Evolutionary conservation across 106 monocot genomes (phyloP).

Genomic region (Dendrobium huoshanense): DNA sequence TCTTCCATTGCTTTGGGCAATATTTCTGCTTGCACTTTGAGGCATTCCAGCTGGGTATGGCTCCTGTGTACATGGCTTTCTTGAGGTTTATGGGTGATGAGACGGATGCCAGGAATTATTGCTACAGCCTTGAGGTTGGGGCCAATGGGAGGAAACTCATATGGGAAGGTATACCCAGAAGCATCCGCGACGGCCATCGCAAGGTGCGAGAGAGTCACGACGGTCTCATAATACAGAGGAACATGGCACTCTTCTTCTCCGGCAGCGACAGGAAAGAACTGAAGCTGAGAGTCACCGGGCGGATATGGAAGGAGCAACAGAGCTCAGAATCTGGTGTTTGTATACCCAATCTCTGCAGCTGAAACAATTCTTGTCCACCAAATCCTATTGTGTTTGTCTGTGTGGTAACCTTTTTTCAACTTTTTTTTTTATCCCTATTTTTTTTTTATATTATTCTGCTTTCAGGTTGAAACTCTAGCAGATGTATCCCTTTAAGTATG

Average conservation of each 20-base stretch:
- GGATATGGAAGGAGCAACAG: constrained; percentile 34
- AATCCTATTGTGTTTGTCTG: not conserved
- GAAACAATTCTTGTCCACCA: not conserved
- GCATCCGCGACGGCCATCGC: constrained; percentile 25
- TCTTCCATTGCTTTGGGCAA: constrained; percentile 26
- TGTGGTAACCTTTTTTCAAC: not conserved
- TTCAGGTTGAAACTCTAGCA: not conserved
- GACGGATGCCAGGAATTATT: constrained; percentile 17
- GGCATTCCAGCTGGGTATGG: constrained; percentile 27
- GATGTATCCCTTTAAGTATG: not conserved
- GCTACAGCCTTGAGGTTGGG: constrained; percentile 26
- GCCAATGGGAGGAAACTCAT: constrained; percentile 20
- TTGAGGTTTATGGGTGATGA: constrained; percentile 26
- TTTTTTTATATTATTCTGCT: no score
- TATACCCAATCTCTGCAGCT: constrained; percentile 22
- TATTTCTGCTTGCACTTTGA: constrained; percentile 27
- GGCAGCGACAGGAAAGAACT: constrained; percentile 23
- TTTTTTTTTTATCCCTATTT: not conserved
- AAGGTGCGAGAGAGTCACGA: constrained; percentile 26
- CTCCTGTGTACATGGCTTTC: constrained; percentile 30
- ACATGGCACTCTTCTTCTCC: constrained; percentile 28
- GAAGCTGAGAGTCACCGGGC: constrained; percentile 21
- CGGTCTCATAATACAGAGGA: constrained; percentile 28
- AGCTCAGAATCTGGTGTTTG: constrained; percentile 17
- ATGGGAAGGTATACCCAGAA: constrained; percentile 23